Conservation (phyloP, 2,329 filamentous ascomycete species). For the Stagonosporopsis vannaccii region DNA sequence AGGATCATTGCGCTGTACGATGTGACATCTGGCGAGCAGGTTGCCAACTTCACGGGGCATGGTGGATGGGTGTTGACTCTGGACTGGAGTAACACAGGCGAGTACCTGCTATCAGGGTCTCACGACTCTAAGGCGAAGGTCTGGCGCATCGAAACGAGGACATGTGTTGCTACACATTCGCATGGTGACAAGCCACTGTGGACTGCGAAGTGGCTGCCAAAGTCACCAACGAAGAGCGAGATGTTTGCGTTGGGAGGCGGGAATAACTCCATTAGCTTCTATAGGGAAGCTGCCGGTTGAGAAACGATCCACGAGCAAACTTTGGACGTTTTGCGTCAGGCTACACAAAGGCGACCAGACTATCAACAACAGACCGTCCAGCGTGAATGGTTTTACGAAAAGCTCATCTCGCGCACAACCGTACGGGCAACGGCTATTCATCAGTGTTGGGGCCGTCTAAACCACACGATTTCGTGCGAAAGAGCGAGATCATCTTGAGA, state of each 20-base stretch:
- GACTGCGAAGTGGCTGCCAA: slow-evolving; percentile 51
- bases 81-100: slow-evolving; percentile 92
- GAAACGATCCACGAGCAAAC: not conserved
- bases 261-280: slow-evolving; percentile 48
- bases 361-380: not conserved
- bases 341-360: not conserved
- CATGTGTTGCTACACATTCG: slow-evolving; percentile 91
- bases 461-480: not conserved
- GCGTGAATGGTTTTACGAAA: not conserved
- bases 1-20: slow-evolving; percentile 91
- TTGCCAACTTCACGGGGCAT: slow-evolving; percentile 82
- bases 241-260: slow-evolving; percentile 52
- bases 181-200: slow-evolving; percentile 69
- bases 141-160: slow-evolving; percentile 85
- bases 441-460: not conserved
- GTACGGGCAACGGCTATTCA: not conserved
- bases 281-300: slow-evolving; percentile 51
- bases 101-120: slow-evolving; percentile 86
- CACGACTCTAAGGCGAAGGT: slow-evolving; percentile 96
- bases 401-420: not conserved
- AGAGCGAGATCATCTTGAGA: too few relatives aligned
- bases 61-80: slow-evolving; percentile 88
- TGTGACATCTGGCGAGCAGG: slow-evolving; percentile 88
- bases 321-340: not conserved
- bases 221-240: slow-evolving; percentile 44